These are phyloP conservation scores for Cyclostephanos tholiformis DNA, from an alignment of 108 stramenopile genomes.

Conservation along the genomic window DNA sequence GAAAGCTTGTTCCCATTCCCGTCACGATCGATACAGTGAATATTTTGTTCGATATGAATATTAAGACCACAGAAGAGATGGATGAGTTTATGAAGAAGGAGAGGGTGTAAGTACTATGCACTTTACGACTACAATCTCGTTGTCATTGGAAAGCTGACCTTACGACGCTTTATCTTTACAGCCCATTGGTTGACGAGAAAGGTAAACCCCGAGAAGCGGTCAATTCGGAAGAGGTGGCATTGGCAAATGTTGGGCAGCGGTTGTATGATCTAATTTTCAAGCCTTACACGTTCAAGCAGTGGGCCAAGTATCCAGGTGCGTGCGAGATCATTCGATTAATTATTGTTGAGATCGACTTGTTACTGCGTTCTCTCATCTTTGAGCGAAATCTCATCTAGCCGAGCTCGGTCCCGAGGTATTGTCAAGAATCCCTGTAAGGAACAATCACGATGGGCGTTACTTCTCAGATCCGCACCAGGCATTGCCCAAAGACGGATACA, in stretches of 20 bases:
- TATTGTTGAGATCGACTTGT: neutral
- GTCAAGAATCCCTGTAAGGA: conserved; percentile 76
- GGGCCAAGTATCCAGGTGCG: conserved; percentile 63
- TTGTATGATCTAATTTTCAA: conserved; percentile 77
- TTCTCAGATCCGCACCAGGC: conserved; percentile 81
- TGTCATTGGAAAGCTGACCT: no score
- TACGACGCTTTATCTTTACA: no score
- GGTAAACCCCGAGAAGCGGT: conserved; percentile 29
- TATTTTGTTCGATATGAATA: conserved; percentile 65
- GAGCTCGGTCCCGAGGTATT: conserved; percentile 78
- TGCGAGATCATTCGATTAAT: neutral
- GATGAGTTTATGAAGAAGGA: conserved; percentile 68
- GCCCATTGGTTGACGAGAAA: conserved; percentile 18
- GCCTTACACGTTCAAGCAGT: conserved; percentile 84
- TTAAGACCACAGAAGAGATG: conserved; percentile 69
- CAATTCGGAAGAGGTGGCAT: conserved; percentile 82
- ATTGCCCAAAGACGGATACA: conserved; percentile 76
- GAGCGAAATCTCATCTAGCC: neutral
- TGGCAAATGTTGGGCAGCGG: conserved; percentile 63
- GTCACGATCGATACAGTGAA: conserved; percentile 88
- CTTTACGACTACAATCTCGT: no score
- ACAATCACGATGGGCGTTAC: conserved; percentile 69
- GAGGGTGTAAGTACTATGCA: no score
- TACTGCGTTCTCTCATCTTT: neutral
- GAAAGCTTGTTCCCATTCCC: conserved; percentile 78